Conservation (phyloP, 139 green algal species). For the Edaphochlamys debaryana region DNA sequence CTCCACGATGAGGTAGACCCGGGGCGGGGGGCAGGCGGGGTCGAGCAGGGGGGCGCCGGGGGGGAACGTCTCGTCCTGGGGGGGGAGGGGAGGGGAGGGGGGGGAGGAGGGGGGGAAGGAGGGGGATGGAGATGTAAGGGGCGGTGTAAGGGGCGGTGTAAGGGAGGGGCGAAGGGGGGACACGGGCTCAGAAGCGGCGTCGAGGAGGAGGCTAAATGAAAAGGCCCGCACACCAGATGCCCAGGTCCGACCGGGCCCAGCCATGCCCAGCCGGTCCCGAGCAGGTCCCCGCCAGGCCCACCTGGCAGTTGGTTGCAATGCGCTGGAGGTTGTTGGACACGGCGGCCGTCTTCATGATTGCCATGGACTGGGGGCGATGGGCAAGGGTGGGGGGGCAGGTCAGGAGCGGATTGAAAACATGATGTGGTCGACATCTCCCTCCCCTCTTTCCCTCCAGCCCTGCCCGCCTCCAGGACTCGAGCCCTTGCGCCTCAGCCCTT, state of each 20-base stretch:
- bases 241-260: too few relatives aligned
- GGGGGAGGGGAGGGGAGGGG: not conserved
- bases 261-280: too few relatives aligned
- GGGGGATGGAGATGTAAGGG: too few relatives aligned
- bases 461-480: too few relatives aligned
- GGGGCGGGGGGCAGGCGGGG: not conserved
- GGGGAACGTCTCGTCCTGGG: slow-evolving; percentile 24
- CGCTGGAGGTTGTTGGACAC: not conserved
- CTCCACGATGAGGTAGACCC: slow-evolving; percentile 40
- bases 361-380: not conserved
- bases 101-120: not conserved
- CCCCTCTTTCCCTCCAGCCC: too few relatives aligned
- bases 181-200: too few relatives aligned
- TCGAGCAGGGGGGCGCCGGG: not conserved
- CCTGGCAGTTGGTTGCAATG: slow-evolving; percentile 25
- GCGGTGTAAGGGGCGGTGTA: not conserved
- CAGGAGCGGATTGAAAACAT: too few relatives aligned
- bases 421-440: too few relatives aligned
- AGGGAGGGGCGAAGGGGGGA: not conserved
- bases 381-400: not conserved
- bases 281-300: too few relatives aligned
- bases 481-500: too few relatives aligned
- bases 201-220: too few relatives aligned
- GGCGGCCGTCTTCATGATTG: not conserved
- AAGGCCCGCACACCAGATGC: too few relatives aligned